A percentile compares a stretch with the other conserved stretches of the same genome.
Conservation (phyloP, 305 asterid genomes). For the Rubia balearica region DNA sequence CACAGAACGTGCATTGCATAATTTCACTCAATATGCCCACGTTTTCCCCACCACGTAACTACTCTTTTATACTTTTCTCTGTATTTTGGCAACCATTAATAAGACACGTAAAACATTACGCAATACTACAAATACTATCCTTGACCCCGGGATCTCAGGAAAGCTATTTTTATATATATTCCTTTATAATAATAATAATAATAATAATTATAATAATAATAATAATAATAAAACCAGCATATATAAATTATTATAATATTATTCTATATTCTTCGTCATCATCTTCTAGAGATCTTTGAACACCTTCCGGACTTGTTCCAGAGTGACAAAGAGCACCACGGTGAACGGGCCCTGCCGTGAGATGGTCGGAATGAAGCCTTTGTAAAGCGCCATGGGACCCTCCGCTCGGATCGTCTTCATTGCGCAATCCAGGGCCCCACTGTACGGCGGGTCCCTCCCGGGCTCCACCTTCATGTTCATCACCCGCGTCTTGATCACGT, state of each 20-base stretch:
- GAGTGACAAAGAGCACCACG: conserved; percentile 79
- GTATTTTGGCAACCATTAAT: background rate
- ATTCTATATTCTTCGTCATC: conserved; percentile 25
- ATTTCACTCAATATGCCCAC: background rate
- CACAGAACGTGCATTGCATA: background rate
- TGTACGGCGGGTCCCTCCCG: conserved; percentile 55
- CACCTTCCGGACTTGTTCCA: conserved; percentile 84
- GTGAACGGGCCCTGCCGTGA: conserved; percentile 96
- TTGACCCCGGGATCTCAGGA: conserved; percentile 11
- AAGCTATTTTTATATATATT: background rate
- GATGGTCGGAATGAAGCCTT: conserved; percentile 82
- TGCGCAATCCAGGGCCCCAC: conserved; percentile 85
- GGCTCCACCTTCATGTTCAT: conserved; percentile 92
- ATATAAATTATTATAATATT: background rate
- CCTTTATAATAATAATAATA: background rate
- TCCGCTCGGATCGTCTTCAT: conserved; percentile 79
- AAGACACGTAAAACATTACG: background rate
- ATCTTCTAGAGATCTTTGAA: conserved; percentile 56
- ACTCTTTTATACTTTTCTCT: background rate
- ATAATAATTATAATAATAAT: too few species aligned
- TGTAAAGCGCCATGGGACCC: conserved; percentile 82
- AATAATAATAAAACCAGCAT: background rate
- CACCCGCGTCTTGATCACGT: conserved; percentile 86
- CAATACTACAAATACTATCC: background rate
- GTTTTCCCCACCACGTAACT: background rate